Conservation (phyloP, 805 yeast species). For the Wickerhamiella domercqiae region DNA sequence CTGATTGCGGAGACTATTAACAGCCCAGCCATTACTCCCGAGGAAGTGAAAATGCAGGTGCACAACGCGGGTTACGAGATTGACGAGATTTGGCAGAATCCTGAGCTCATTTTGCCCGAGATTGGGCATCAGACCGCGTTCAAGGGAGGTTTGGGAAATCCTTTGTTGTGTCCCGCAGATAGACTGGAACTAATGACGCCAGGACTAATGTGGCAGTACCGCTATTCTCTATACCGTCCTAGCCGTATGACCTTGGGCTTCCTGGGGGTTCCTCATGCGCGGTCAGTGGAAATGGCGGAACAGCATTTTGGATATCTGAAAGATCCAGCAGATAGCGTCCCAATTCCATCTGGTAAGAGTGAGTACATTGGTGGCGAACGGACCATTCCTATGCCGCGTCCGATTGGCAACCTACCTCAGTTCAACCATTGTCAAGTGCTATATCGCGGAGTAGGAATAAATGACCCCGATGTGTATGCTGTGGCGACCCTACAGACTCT, state of each 20-base stretch:
- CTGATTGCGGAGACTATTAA: constrained; percentile 65
- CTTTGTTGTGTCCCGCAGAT: constrained; percentile 67
- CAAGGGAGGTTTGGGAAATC: constrained; percentile 66
- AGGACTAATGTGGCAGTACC: constrained; percentile 41
- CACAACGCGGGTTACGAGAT: constrained; percentile 67
- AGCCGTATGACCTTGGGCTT: constrained; percentile 72
- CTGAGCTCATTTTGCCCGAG: constrained; percentile 78
- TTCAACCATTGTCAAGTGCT: constrained; percentile 75
- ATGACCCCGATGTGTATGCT: constrained; percentile 77
- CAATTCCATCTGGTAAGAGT: constrained; percentile 22
- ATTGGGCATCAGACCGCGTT: constrained; percentile 77
- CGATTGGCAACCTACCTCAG: constrained; percentile 57
- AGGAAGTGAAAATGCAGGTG: constrained; percentile 61
- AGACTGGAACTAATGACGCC: constrained; percentile 40
- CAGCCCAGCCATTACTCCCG: constrained; percentile 48
- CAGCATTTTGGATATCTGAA: constrained; percentile 52
- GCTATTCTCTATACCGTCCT: constrained; percentile 56
- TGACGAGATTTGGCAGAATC: constrained; percentile 65
- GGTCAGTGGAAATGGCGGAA: constrained; percentile 49
- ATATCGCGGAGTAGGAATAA: constrained; percentile 74
- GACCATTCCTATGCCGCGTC: constrained; percentile 37
- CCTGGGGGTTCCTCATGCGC: constrained; percentile 63
- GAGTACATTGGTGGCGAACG: constrained; percentile 46
- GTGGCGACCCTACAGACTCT: constrained; percentile 79
- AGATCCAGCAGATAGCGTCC: constrained; percentile 14